Conservation (phyloP, 768 basidiomycete genomes). For the Russula dissimulans region DNA sequence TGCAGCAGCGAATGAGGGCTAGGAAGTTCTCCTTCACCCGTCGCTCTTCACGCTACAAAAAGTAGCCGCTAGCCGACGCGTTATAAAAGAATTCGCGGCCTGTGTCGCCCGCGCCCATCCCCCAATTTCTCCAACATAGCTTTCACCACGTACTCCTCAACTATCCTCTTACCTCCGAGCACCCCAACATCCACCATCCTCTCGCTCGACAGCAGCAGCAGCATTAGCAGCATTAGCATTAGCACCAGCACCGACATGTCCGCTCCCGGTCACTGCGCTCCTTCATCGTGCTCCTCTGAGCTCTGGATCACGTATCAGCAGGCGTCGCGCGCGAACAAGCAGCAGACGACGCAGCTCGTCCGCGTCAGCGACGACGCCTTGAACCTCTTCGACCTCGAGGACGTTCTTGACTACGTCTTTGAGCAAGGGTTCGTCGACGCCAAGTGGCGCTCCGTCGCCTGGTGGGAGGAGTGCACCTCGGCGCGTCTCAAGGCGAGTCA, state of each 20-base stretch:
- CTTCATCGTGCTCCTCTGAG: constrained; percentile 22
- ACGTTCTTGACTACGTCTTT: constrained; percentile 39
- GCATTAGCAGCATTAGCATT: too few relatives aligned
- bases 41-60: too few relatives aligned
- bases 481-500: constrained; percentile 30
- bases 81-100: not conserved
- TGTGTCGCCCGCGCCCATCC: not conserved
- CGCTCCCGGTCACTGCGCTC: not conserved
- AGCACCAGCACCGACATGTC: not conserved
- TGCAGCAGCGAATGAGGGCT: too few relatives aligned
- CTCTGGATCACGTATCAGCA: constrained; percentile 44
- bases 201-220: not conserved
- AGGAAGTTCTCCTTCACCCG: too few relatives aligned
- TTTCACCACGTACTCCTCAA: not conserved
- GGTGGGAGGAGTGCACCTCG: constrained; percentile 38
- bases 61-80: not conserved
- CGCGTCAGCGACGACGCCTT: constrained; percentile 34
- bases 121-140: not conserved
- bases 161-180: not conserved
- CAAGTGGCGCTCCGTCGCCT: constrained; percentile 33
- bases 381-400: constrained; percentile 37
- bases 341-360: constrained; percentile 38
- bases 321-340: constrained; percentile 34
- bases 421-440: constrained; percentile 39
- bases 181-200: not conserved